These are phyloP conservation scores for Combretum micranthum DNA, from an alignment of 345 rosid genomes.

Conservation along the genomic window DNA sequence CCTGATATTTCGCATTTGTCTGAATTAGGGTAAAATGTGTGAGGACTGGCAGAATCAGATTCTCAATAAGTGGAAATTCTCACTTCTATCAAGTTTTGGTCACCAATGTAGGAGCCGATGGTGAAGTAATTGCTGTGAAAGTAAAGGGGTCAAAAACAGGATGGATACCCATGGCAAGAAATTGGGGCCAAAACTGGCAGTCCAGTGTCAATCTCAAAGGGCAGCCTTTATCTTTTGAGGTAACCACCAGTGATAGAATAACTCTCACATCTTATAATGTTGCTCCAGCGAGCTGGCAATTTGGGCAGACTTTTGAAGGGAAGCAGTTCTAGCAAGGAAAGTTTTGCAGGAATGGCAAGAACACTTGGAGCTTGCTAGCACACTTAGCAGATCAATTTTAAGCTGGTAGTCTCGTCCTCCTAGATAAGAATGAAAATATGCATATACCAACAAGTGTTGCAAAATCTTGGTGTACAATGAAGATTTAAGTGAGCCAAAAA, in stretches of 20 bases:
- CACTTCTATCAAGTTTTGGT: conserved; percentile 68
- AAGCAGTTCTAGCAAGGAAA: conserved; percentile 46
- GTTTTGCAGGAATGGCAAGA: no score
- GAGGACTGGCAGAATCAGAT: conserved; percentile 70
- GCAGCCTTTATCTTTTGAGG: conserved; percentile 88
- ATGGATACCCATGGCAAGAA: conserved; percentile 92
- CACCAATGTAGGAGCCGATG: conserved; percentile 76
- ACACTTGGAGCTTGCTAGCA: no score
- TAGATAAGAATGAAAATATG: no score
- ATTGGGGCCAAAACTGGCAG: conserved; percentile 95
- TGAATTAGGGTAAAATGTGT: conserved; percentile 54
- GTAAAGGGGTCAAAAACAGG: conserved; percentile 90
- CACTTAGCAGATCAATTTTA: no score
- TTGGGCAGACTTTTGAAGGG: conserved; percentile 78
- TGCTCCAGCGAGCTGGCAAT: conserved; percentile 80
- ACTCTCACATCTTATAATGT: conserved; percentile 72
- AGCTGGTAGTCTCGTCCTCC: no score
- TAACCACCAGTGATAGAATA: conserved; percentile 49
- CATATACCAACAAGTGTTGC: no score
- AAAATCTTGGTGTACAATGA: no score
- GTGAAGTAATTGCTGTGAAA: conserved; percentile 72
- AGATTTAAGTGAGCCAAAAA: no score
- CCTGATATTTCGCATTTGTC: neutral
- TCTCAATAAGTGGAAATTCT: conserved; percentile 59
- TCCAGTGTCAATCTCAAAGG: conserved; percentile 59